Percentiles rank a stretch among this genome's conserved stretches.
phyloP scores from a whole-genome alignment of 257 asterid genomes.

The Coffea canephora region DNA sequence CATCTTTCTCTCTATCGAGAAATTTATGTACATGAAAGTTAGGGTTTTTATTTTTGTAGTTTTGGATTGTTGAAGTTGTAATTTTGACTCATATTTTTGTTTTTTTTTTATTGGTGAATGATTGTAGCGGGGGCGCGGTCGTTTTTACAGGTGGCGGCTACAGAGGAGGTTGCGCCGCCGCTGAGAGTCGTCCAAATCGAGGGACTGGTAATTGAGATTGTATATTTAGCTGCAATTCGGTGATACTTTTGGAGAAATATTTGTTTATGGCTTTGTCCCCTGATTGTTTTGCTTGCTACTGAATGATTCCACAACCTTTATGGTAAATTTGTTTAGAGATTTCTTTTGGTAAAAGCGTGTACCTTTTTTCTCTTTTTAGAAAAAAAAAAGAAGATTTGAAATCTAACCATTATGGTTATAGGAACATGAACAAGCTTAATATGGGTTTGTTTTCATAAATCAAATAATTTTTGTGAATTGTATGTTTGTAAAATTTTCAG shows the following conservation, averaged over 20 bases:
- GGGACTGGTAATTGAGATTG: conserved; percentile 63
- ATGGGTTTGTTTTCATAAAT: too few relatives aligned
- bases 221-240: background rate
- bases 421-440: background rate
- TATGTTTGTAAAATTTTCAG: background rate
- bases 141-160: conserved; percentile 82
- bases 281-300: background rate
- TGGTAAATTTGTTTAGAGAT: background rate
- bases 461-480: too few relatives aligned
- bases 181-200: conserved; percentile 96
- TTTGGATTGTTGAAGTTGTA: background rate
- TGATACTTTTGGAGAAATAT: background rate
- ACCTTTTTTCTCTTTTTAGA: background rate
- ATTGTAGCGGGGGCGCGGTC: conserved; percentile 60
- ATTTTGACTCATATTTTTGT: background rate
- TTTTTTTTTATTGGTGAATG: background rate
- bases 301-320: background rate
- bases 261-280: background rate
- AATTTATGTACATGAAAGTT: background rate
- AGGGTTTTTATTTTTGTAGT: background rate
- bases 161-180: conserved; percentile 86
- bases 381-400: background rate
- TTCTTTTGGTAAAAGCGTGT: background rate
- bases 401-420: too few relatives aligned
- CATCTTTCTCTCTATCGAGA: too few relatives aligned